phyloP scores from a whole-genome alignment of 2,329 filamentous ascomycete genomes.

The Microsporum ferrugineum region DNA sequence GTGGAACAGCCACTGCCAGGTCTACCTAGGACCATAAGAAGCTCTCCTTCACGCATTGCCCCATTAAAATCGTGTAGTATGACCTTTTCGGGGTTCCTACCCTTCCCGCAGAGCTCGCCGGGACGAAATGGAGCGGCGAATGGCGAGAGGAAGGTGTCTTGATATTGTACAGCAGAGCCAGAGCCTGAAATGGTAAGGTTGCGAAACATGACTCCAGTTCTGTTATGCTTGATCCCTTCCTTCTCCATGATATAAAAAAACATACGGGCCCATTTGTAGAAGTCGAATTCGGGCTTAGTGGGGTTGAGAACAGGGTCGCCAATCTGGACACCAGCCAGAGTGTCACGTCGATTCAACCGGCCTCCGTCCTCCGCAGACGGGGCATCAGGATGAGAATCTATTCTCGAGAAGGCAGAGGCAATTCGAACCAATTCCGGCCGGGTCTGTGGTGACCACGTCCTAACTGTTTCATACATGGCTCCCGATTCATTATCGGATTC shows the following conservation, averaged over 20 bases:
- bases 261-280: slow-evolving; percentile 43
- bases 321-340: slow-evolving; percentile 29
- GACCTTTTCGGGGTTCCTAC: slow-evolving; percentile 41
- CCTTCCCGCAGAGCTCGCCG: slow-evolving; percentile 41
- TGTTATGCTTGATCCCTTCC: slow-evolving; percentile 44
- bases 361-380: not conserved
- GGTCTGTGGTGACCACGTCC: slow-evolving; percentile 8
- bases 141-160: slow-evolving; percentile 53
- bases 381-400: slow-evolving; percentile 3
- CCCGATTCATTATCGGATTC: not conserved
- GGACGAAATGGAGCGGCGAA: slow-evolving; percentile 48
- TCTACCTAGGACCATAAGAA: slow-evolving; percentile 32
- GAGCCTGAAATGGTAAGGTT: slow-evolving; percentile 57
- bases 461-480: slow-evolving; percentile 10
- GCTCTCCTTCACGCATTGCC: slow-evolving; percentile 40
- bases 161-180: slow-evolving; percentile 55
- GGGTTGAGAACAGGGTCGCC: slow-evolving; percentile 45
- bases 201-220: slow-evolving; percentile 52
- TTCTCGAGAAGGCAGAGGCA: slow-evolving; percentile 13
- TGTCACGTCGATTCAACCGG: slow-evolving; percentile 20
- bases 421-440: slow-evolving; percentile 11
- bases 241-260: slow-evolving; percentile 42
- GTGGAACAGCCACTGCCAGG: slow-evolving; percentile 55
- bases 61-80: slow-evolving; percentile 47
- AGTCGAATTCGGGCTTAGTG: slow-evolving; percentile 40